Percentiles rank a stretch among this genome's conserved stretches.
Conservation (phyloP, 23 red algal species). For the Gracilaria domingensis region DNA sequence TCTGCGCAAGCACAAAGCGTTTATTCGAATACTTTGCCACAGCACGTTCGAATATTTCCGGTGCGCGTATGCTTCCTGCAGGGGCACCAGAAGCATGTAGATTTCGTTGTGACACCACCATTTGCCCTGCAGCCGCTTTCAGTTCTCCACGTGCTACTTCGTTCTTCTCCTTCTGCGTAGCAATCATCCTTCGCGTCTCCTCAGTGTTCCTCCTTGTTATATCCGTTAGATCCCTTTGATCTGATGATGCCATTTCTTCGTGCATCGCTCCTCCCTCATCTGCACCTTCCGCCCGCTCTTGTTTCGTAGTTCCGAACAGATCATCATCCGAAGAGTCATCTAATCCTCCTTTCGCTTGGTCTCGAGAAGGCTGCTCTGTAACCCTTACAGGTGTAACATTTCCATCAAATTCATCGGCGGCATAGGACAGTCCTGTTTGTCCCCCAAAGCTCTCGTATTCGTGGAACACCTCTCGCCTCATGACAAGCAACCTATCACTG, state of each 20-base stretch:
- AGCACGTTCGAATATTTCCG: conserved; percentile 33
- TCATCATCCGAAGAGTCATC: conserved; percentile 12
- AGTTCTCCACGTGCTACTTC: neutral
- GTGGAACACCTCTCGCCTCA: conserved; percentile 45
- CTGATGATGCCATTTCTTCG: neutral
- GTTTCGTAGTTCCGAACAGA: conserved; percentile 19
- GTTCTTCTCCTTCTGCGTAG: conserved; percentile 17
- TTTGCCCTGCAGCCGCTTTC: neutral
- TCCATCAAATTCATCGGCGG: conserved; percentile 7
- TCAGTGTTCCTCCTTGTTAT: conserved; percentile 25
- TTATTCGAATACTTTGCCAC: conserved; percentile 9
- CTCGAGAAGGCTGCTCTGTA: neutral
- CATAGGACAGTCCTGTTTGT: neutral
- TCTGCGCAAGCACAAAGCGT: conserved; percentile 34
- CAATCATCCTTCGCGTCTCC: conserved; percentile 9
- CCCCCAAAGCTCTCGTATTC: neutral
- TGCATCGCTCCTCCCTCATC: neutral
- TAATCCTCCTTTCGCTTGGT: neutral
- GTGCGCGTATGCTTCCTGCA: conserved; percentile 1
- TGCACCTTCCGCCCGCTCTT: too few relatives aligned
- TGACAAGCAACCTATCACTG: conserved; percentile 42
- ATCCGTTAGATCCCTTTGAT: conserved; percentile 3
- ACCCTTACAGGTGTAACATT: neutral
- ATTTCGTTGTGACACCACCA: conserved; percentile 43
- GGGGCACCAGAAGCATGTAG: neutral